Evolutionary conservation across 495 filamentous ascomycete species (phyloP), one percentile per base, ranked within the genome.

Genomic region (Cryomyces minteri): DNA sequence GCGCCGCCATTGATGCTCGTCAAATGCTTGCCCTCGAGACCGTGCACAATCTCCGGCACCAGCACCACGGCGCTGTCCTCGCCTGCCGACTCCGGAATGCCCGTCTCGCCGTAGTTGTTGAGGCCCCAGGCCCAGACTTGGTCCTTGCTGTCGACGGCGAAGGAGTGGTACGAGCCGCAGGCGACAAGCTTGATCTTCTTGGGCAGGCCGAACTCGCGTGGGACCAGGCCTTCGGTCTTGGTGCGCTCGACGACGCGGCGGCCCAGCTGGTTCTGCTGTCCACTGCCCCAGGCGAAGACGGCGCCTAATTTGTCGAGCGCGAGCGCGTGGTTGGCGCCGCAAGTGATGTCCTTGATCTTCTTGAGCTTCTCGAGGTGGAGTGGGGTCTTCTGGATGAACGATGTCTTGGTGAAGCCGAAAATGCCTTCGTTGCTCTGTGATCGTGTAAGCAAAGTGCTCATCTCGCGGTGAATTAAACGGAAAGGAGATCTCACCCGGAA

Each of bases 41-140:
- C 69, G 6, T 76, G 49, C 34, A 86, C 76, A 11, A 74, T 57
- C 9, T 70, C 69, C 2, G 80, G 78, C 39, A 67, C 67, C 6
- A 68, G 60, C 43, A 82, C 66, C 36, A 67, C 65, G 31, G 75
- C 71, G 44, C 68, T 70, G 46, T 77, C 70, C 25, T 77, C 70
- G 46, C 86, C 85, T 28, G 77, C 84, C 41, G 73, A 71, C 9
- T 74, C 71, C 9, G 67, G 66, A 44, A 85, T 70, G 39, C 83
- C 90, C 7, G 79, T 83, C 60, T 88, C 78, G 40, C 79, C 82
- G 56, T 81, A 93, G 58, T 78, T 84, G 64, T 94, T 96, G 33
- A 86, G 62, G 5, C 88, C 88, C 85, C 87, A 96, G 18, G 77
- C 68, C 61, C 73, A 88, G 46, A 90, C 77, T 31, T 77, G 70